Percentiles rank a stretch among this genome's conserved stretches.
These are phyloP conservation scores for Colletotrichum destructivum DNA, from an alignment of 2,329 filamentous ascomycete species.

Conservation along the genomic window DNA sequence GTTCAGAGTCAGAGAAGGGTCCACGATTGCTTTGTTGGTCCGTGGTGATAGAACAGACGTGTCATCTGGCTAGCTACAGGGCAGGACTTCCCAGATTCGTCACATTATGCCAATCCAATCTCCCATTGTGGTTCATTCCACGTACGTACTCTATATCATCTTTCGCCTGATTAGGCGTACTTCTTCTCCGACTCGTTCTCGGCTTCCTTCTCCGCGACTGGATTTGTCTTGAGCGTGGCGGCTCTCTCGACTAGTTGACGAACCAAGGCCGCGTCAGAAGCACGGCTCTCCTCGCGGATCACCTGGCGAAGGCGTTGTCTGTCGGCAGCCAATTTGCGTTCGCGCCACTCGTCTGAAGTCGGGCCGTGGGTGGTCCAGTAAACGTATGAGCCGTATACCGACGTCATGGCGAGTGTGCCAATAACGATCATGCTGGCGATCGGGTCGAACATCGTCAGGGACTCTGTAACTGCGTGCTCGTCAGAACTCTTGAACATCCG, in stretches of 20 bases:
- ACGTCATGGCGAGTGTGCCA: not conserved
- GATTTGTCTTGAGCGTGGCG: not conserved
- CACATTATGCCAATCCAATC: not conserved
- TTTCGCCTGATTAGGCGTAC: not conserved
- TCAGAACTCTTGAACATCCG: not conserved
- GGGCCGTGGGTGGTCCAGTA: not conserved
- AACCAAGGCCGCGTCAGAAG: not conserved
- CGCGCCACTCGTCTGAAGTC: not conserved
- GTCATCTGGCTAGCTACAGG: not conserved
- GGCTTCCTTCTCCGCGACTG: not conserved
- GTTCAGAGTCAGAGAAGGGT: conserved; percentile 65
- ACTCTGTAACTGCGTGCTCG: not conserved
- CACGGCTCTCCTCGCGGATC: not conserved
- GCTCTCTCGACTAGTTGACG: not conserved
- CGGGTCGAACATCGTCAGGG: not conserved
- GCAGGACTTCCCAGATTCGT: not conserved
- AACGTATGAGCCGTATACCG: not conserved
- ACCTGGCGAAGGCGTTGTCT: not conserved
- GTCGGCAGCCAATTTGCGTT: not conserved
- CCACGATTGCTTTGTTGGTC: conserved; percentile 70
- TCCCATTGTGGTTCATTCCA: not conserved
- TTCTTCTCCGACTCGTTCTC: not conserved
- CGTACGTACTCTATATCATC: not conserved
- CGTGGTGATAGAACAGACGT: conserved; percentile 51
- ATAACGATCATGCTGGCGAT: not conserved